Evolutionary conservation across 2,329 filamentous ascomycete genomes (phyloP).

Genomic region (Dactylellina cionopaga): DNA sequence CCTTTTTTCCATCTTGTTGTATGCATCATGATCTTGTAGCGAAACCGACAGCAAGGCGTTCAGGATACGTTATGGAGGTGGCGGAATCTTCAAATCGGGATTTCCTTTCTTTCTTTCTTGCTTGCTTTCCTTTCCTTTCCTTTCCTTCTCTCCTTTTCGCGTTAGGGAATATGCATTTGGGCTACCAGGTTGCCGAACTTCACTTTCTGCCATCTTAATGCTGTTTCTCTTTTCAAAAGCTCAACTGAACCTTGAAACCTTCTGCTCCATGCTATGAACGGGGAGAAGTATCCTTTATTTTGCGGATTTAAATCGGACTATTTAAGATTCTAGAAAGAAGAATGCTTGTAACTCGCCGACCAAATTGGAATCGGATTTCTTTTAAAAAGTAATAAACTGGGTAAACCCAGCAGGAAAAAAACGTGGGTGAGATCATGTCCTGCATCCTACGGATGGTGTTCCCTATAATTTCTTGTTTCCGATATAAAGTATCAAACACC

Average conservation of each 20-base stretch:
- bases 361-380: background rate
- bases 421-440: slow-evolving; percentile 1
- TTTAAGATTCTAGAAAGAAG: background rate
- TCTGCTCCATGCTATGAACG: background rate
- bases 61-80: slow-evolving; percentile 48
- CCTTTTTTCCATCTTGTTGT: slow-evolving; percentile 7
- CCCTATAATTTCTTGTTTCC: slow-evolving; percentile 18
- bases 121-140: background rate
- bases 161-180: background rate
- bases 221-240: background rate
- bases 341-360: slow-evolving; percentile 17
- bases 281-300: too few relatives aligned
- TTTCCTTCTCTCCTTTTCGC: slow-evolving; percentile 1
- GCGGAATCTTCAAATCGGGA: slow-evolving; percentile 30
- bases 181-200: background rate
- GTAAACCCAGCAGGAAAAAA: slow-evolving; percentile 3
- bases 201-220: slow-evolving; percentile 2
- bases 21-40: slow-evolving; percentile 51
- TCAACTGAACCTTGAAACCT: background rate
- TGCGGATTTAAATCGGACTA: slow-evolving; percentile 26
- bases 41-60: slow-evolving; percentile 51
- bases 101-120: background rate
- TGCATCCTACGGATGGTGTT: background rate
- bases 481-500: too few relatives aligned
- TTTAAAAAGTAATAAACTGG: background rate